phyloP scores from a whole-genome alignment of 306 rosid genomes.

The Quercus parvula region DNA sequence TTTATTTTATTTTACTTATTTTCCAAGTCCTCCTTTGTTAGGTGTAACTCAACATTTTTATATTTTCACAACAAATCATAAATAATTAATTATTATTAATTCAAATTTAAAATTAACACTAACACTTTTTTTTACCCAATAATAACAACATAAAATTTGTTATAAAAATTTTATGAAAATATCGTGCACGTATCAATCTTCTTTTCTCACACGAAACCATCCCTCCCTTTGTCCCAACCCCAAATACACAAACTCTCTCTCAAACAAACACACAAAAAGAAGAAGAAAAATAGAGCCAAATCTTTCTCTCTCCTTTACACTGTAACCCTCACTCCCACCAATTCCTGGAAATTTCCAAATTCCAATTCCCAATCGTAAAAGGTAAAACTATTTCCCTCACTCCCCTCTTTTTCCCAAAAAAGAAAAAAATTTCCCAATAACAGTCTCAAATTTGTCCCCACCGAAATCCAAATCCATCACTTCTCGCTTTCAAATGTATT shows the following conservation, averaged over 20 bases:
- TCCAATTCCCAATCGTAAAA: neutral
- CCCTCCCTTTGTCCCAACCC: neutral
- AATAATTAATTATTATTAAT: fast-evolving
- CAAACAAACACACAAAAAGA: neutral
- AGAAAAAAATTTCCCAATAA: conserved; percentile 12
- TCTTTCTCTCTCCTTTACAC: neutral
- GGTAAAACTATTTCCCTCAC: neutral
- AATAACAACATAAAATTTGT: too few relatives aligned
- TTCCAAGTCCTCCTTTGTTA: too few relatives aligned
- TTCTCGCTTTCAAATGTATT: neutral
- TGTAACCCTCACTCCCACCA: neutral
- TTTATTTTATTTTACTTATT: too few relatives aligned
- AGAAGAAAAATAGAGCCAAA: neutral
- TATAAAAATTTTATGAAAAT: too few relatives aligned
- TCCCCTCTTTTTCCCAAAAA: neutral
- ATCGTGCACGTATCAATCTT: fast-evolving
- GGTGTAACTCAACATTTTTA: fast-evolving
- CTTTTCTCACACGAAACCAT: too few relatives aligned
- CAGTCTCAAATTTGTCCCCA: neutral
- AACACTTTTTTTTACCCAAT: fast-evolving
- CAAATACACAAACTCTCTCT: neutral
- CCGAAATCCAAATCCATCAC: neutral
- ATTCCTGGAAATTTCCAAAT: conserved; percentile 15
- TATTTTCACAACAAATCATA: fast-evolving
- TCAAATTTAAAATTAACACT: too few relatives aligned